Evolutionary conservation across 116 monocot species (phyloP), one percentile per base, ranked within the genome.

Genomic region (Iris pallida): DNA sequence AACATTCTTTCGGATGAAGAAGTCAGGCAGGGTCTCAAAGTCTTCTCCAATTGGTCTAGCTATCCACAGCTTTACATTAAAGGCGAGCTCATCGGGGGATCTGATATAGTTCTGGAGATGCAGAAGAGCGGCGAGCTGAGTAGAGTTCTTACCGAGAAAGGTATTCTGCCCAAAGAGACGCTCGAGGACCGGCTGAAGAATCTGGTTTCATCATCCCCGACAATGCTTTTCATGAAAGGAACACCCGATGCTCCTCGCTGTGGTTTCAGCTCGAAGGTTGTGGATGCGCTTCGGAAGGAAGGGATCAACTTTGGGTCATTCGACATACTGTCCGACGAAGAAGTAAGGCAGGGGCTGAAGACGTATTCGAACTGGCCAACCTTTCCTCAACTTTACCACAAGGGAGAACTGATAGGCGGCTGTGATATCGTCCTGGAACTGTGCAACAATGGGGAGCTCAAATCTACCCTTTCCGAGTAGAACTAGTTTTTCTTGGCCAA

Each of bases 241-340:
- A 82, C 82, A 5, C 91, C 95, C 45, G 89, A 91, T 74, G 75
- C 73, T 15, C 95, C 95, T 5, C 58, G 80, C 9, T 95, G 95
- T 52, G 95, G 95, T 20, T 98, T 93, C 70, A 98, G 98, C 69
- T 76, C 85, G 9, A 98, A 98, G 68, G 98, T 98, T 64, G 98
- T 98, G n/a, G 70, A 77, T 73, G 93, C 88, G 13, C 86, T 98
- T 53, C 83, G 66, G 45, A 65, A 82, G 42, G 93, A 84, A 71
- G 93, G 82, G 4, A 66, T 98, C 53, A 65, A 20, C 7, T 98
- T 93, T 69, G 90, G 86, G 42, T 80, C 77, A 4, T 98, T 93
- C 53, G 93, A 98, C 70, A 98, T 98, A 52, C 65, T 98, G 62
- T 68, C 64, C 16, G 78, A 98, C 45, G 98, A 98, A 41, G 98